Base-by-base conservation (phyloP, 2,329 filamentous ascomycete species). In the Gnomoniopsis smithogilvyi region DNA sequence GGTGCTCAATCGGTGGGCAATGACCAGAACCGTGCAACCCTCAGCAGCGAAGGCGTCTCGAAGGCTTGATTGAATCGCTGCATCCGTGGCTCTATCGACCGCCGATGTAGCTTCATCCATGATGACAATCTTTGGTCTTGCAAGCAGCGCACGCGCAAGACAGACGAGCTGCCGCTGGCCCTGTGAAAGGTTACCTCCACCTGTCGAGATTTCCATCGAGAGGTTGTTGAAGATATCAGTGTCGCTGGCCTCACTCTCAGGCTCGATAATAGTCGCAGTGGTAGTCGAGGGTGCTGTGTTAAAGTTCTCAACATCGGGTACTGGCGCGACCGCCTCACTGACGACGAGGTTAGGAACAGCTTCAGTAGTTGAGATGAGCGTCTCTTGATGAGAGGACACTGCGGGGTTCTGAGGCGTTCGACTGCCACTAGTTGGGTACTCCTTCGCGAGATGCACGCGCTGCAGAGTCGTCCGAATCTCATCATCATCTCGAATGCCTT, bases 401-500 rank as follows among this genome's bases (percentile, higher is more conserved):
- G 63, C 36, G 21, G 58, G 54, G 14, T 57, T 50, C 48, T 53
- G 61, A n/a, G 55, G 52, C 2, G 58, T 54, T 10, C 78, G 70
- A 63, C 80, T 43, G 7, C 57, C 46, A 56, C 77, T 73, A 14
- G 70, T 67, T 30, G 74, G 71, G 11, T 83, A 76, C 1, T 69
- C 69, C 41, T 74, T 74, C 3, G 87, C 79, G 1, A 88, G 75
- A 68, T 87, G 83, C 1, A 85, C 83, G 62, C 86, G 82, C 19
- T 83, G 78, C 0, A 88, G 74, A 0, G 83, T 82, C 12, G 76
- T 74, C 77, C 83, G 85, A 14, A 88, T 75, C 58, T 84, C 81
- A n/a, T 85, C 73, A 66, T 88, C 85, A 1, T 78, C 80, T 63
- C 86, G 80, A 62, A 83, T 76, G 62, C 78, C 76, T 70, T 88